Conservation (phyloP, 2,329 filamentous ascomycete genomes). For the Colletotrichum sp. region DNA sequence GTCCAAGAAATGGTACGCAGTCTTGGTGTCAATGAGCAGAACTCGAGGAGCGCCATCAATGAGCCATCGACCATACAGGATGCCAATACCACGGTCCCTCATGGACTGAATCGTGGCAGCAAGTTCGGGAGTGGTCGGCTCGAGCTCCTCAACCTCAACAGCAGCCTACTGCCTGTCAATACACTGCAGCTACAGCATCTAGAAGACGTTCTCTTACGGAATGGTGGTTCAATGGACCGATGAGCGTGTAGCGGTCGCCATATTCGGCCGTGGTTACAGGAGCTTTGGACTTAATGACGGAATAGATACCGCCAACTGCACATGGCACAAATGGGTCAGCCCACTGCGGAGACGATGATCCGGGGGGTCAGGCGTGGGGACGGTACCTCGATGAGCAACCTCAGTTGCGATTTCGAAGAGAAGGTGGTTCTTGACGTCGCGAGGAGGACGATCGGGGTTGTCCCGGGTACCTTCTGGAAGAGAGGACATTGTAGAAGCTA, state of each 20-base stretch:
- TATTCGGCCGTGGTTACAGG: constrained; percentile 98
- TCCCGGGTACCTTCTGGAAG: constrained; percentile 13
- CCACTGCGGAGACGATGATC: constrained; percentile 14
- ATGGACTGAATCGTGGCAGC: constrained; percentile 87
- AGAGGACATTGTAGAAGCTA: constrained; percentile 2
- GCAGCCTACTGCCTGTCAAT: constrained; percentile 67
- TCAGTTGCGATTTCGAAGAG: constrained; percentile 98
- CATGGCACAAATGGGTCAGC: constrained; percentile 25
- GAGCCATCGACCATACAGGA: constrained; percentile 94
- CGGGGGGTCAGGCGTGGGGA: constrained; percentile 2
- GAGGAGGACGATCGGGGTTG: constrained; percentile 31
- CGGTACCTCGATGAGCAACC: constrained; percentile 90
- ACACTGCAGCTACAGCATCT: background rate
- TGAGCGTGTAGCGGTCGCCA: constrained; percentile 94
- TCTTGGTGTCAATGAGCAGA: constrained; percentile 92
- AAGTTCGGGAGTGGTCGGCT: constrained; percentile 80
- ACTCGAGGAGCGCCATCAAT: constrained; percentile 96
- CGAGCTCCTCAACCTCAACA: constrained; percentile 95
- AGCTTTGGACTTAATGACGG: constrained; percentile 97
- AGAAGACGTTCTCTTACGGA: constrained; percentile 65
- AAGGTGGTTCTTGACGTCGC: constrained; percentile 91
- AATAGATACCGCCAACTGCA: constrained; percentile 96
- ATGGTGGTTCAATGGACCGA: constrained; percentile 89
- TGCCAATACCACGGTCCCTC: constrained; percentile 87
- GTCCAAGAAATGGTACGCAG: constrained; percentile 86